Percentiles rank a stretch among this genome's conserved stretches.
These are phyloP conservation scores for Vanilla planifolia DNA, from an alignment of 106 monocot genomes.

Conservation along the genomic window DNA sequence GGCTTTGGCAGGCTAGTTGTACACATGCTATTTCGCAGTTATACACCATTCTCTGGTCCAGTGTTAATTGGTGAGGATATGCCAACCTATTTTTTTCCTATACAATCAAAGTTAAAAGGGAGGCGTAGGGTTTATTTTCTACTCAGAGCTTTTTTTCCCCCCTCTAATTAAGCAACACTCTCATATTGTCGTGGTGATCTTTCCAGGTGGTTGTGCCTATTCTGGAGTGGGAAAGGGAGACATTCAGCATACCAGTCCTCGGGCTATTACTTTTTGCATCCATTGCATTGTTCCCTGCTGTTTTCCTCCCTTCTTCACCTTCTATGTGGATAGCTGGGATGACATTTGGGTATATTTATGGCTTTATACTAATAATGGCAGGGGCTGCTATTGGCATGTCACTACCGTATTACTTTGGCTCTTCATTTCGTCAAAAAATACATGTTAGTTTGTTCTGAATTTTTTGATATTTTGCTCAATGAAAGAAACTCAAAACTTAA, in stretches of 20 bases:
- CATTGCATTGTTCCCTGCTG: slow-evolving; percentile 58
- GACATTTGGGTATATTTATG: slow-evolving; percentile 82
- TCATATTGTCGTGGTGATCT: not conserved
- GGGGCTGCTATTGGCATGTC: slow-evolving; percentile 76
- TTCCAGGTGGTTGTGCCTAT: slow-evolving; percentile 78
- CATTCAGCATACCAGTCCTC: slow-evolving; percentile 61
- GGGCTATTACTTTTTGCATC: slow-evolving; percentile 63
- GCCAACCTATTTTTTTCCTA: too few relatives aligned
- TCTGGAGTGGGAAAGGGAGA: slow-evolving; percentile 61
- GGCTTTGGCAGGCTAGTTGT: too few relatives aligned
- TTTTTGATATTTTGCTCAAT: not conserved
- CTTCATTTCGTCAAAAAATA: slow-evolving; percentile 53
- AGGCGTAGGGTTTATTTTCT: too few relatives aligned
- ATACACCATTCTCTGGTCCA: too few relatives aligned
- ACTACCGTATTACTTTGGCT: slow-evolving; percentile 77
- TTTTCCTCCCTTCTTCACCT: slow-evolving; percentile 72
- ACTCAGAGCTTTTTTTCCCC: too few relatives aligned
- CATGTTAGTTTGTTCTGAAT: slow-evolving; percentile 73
- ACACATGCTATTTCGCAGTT: too few relatives aligned
- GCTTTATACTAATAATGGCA: slow-evolving; percentile 65
- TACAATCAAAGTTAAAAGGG: too few relatives aligned
- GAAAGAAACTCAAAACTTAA: slow-evolving; percentile 3
- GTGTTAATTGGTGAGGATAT: too few relatives aligned
- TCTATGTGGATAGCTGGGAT: slow-evolving; percentile 87
- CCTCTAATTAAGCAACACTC: not conserved